Base-by-base conservation (phyloP, 2,329 filamentous ascomycete genomes). In the Chaetomiaceae sp. region DNA sequence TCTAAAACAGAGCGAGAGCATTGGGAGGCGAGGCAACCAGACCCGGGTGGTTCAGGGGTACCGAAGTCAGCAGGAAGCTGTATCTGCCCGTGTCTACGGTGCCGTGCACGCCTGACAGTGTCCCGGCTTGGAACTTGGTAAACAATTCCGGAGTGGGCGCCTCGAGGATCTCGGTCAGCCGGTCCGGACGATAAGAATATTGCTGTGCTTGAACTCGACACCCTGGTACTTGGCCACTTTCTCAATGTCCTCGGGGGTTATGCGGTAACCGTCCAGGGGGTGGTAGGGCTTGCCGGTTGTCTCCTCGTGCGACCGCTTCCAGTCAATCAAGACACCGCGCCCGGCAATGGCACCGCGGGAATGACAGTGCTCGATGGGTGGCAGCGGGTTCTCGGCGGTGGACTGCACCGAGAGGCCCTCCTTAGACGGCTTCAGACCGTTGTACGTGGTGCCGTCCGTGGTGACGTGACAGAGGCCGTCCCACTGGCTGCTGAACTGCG, bases 141-240 rank as follows among this genome's bases (percentile, higher is more conserved):
- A 70, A 59, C 9, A 68, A 65, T 2, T 66, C 65, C 0, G 62
- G 60, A 1, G 62, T 67, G 8, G 73, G 75, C 4, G 66, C 65
- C 57, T 81, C 70, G 51, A 86, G 78, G 10, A 75, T 69, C 57
- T 83, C 75, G 7, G 81, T 79, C 77, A 80, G 0, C 85, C 85
- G 1, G 78, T 82, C 16, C 85, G 75, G 17, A 89, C 64, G 39
- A 88, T 71, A 10, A 89, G 71, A 48, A 89, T 78, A 54, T 88
- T 84, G 5, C 85, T 85, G 2, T 45, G 76, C 0, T 72, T 75
- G 60, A 87, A 83, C 54, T 85, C 77, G 21, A 87, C 70, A 0
- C 78, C 77, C 57, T 87, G 81, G 31, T 76, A 69, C 30, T 69
- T 69, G 0, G 81, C 85, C 30, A 81, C 80, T 8, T 74, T 72